Base-by-base conservation (phyloP, 2,329 filamentous ascomycete genomes). In the Alternaria novae-zelandiae region DNA sequence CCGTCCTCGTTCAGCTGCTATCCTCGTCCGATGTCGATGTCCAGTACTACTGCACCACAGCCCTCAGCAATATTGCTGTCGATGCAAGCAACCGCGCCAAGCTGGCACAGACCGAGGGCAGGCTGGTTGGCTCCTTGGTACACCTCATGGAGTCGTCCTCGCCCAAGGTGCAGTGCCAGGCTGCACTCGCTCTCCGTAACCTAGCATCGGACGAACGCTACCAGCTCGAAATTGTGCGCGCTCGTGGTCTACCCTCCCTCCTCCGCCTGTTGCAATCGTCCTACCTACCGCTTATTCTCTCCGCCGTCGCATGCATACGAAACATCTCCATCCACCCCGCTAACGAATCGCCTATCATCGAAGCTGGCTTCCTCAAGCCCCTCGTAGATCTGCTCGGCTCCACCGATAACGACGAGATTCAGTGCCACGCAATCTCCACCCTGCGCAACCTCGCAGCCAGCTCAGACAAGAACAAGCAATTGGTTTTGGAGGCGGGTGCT, bases 31-130 rank as follows among this genome's bases (percentile, higher is more conserved):
- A 99, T 76, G 94, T 97, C 70, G 96, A 99, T 78, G 96, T 99
- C 30, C 96, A 99, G 83, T 99, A 99, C 82, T 99, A 99, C 83
- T 99, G 96, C 84, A 99, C 96, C 17, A 99, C 96, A 5, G 96
- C 96, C 12, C 88, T 99, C 62, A 98, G 95, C 86, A 99, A 99
- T 80, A 99, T 99, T 72, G 96, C 96, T 7, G 96, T 99, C 57
- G 96, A 99, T 78, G 87, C 91, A 49, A 91, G 89, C 75, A 98
- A 98, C 82, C 88, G 96, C 70, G 93, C 94, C 77, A 94, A 95
- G 79, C 87, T 99, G 57, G 93, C 95, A 28, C 91, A 96, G 76
- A 94, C 92, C 9, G 96, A 99, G 79, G 90, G 92, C 21, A 93
- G 94, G 70, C 87, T 99, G 25, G 94, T 99, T 23, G 93, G 97